Evolutionary conservation across 2,329 filamentous ascomycete species (phyloP).

Genomic region (Beauveria caledonica): DNA sequence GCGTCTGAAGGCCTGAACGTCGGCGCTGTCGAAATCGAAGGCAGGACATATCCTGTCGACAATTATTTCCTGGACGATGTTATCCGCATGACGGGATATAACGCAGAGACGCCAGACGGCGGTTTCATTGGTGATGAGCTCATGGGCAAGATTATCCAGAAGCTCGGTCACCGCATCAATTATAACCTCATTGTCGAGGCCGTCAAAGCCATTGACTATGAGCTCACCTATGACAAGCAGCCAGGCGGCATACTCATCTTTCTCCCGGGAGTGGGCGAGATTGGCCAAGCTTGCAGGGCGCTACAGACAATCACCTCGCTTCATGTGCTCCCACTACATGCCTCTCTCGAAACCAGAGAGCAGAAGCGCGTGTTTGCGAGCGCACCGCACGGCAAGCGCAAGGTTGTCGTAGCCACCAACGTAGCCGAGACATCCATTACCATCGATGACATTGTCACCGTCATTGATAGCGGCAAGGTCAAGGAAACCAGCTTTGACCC

Average conservation of each 20-base stretch:
- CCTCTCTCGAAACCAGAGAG: conserved; percentile 79
- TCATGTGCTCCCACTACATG: conserved; percentile 81
- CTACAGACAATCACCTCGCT: conserved; percentile 55
- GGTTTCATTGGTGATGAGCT: conserved; percentile 40
- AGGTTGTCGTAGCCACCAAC: conserved; percentile 91
- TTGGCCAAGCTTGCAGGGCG: conserved; percentile 67
- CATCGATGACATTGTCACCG: conserved; percentile 92
- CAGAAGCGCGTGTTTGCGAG: conserved; percentile 78
- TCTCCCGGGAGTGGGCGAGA: conserved; percentile 84
- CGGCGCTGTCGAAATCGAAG: conserved; percentile 76
- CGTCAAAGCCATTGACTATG: conserved; percentile 70
- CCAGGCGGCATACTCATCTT: conserved; percentile 88
- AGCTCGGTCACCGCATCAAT: conserved; percentile 76
- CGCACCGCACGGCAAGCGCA: conserved; percentile 71
- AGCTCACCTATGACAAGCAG: conserved; percentile 57
- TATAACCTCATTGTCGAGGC: conserved; percentile 78
- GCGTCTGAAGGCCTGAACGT: conserved; percentile 58
- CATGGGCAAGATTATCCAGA: conserved; percentile 63
- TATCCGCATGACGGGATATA: conserved; percentile 69
- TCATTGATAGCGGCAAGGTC: conserved; percentile 90
- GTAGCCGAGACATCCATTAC: conserved; percentile 98
- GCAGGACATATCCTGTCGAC: conserved; percentile 80
- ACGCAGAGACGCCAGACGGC: conserved; percentile 39
- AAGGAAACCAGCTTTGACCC: conserved; percentile 96
- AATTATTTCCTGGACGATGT: conserved; percentile 90